Base-by-base conservation (phyloP, 2,329 filamentous ascomycete genomes). In the Rhynchosporium graminicola region DNA sequence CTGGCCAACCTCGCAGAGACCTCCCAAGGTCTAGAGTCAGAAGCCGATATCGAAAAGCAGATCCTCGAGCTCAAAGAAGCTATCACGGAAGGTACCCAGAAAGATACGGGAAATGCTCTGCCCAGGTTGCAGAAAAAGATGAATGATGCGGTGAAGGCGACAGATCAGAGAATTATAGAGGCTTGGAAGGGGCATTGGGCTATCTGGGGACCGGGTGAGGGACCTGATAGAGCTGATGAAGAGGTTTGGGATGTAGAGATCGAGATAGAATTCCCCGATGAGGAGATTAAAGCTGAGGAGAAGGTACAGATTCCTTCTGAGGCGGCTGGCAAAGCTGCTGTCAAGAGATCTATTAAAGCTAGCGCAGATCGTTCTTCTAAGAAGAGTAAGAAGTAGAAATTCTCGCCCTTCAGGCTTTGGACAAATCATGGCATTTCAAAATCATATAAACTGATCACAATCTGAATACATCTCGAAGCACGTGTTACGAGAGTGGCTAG, bases 111-210 rank as follows among this genome's bases (percentile, higher is more conserved):
- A 15, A 56, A 48, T 29, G 54, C 60, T 8, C 50, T 70, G 28
- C 60, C 57, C 4, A 26, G 12, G 20, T 46, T 70, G 51, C 52
- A 62, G 55, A 54, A 52, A 47, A 64, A 61, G 57, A 40, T 61
- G 9, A 28, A 47, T 9, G 42, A 63, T 31, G 62, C 61, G 5
- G 55, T 66, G 7, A 40, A 54, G 48, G 48, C 46, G 8, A 58
- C 59, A 38, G 63, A 68, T 52, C 40, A 59, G 20, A 64, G 63
- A 33, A 63, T 67, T 29, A 36, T 63, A n/a, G 56, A 61, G 28
- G 67, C 63, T 13, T 72, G 69, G 69, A 47, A 62, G 45, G 48
- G 58, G 42, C 64, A 69, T 60, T 73, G 69, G 69, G 70, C 60
- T 9, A 65, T 72, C 33, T 73, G 70, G 71, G 71, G 69, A 7